A percentile compares a stretch with the other conserved stretches of the same genome.
Conservation (phyloP, 2,329 filamentous ascomycete genomes). For the Ophiostoma sp. region DNA sequence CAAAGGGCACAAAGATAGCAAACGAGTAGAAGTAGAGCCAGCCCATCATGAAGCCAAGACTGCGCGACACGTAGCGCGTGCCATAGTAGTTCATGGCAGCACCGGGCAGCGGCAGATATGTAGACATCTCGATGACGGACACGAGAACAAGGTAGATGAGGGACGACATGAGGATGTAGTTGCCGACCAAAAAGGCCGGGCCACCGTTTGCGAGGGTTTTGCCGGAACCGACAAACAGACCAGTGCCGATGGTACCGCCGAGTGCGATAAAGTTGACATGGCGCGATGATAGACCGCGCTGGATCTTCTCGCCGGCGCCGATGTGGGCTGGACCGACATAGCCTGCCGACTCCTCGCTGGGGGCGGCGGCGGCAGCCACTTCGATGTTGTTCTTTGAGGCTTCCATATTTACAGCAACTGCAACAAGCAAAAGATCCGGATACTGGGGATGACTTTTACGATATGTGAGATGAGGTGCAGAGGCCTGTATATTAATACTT, state of each 20-base stretch:
- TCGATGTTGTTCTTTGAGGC: neutral
- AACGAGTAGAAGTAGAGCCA: slow-evolving; percentile 48
- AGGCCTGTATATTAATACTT: neutral
- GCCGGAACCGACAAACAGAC: slow-evolving; percentile 49
- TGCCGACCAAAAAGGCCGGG: slow-evolving; percentile 38
- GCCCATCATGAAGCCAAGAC: slow-evolving; percentile 35
- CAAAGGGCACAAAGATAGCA: slow-evolving; percentile 37
- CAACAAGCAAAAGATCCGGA: neutral
- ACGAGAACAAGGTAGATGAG: slow-evolving; percentile 61
- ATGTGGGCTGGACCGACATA: neutral
- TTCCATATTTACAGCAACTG: neutral
- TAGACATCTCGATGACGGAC: slow-evolving; percentile 63
- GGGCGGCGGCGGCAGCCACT: neutral
- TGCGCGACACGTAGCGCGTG: slow-evolving; percentile 36
- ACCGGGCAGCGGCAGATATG: slow-evolving; percentile 57
- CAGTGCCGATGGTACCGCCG: slow-evolving; percentile 37
- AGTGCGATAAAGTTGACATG: slow-evolving; percentile 36
- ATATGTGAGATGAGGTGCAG: neutral
- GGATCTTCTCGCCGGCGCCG: neutral
- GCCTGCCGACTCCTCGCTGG: slow-evolving; percentile 9
- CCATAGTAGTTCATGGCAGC: slow-evolving; percentile 64
- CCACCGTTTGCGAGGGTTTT: slow-evolving; percentile 46
- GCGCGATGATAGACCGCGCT: slow-evolving; percentile 21
- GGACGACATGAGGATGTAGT: slow-evolving; percentile 39
- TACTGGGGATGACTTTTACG: neutral